Conservation (phyloP, 768 basidiomycete genomes). For the Rhizopogon vulgaris region DNA sequence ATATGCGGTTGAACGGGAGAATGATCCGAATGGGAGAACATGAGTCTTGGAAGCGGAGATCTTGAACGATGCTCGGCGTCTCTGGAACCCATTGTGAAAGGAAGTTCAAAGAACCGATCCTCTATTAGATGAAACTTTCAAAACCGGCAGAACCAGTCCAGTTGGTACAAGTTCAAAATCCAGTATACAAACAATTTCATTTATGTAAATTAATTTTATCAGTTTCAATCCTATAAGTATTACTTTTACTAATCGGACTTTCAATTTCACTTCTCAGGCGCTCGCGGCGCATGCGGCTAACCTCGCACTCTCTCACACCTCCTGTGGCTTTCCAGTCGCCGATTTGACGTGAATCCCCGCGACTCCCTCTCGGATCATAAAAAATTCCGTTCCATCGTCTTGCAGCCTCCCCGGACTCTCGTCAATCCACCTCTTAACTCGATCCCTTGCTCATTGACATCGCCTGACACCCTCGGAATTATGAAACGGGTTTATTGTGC, state of each 20-base stretch:
- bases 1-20: constrained; percentile 20
- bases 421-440: not conserved
- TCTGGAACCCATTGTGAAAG: constrained; percentile 5
- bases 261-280: constrained; percentile 17
- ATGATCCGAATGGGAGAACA: constrained; percentile 27
- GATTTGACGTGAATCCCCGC: constrained; percentile 19
- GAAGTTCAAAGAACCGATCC: not conserved
- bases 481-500: constrained; percentile 8
- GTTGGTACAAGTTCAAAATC: not conserved
- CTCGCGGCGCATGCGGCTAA: constrained; percentile 24
- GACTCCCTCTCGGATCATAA: constrained; percentile 8
- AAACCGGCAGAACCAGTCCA: not conserved
- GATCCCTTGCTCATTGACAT: not conserved
- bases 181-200: not conserved
- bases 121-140: too few relatives aligned
- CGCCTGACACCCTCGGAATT: constrained; percentile 6
- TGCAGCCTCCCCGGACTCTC: not conserved
- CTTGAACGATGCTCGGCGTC: constrained; percentile 6
- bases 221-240: constrained; percentile 1
- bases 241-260: constrained; percentile 19
- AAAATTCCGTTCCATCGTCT: not conserved
- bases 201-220: not conserved
- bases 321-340: constrained; percentile 24
- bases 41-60: constrained; percentile 17
- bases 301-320: constrained; percentile 4